Conservation (phyloP, 2,329 filamentous ascomycete genomes). For the Orbilia brochopaga region DNA sequence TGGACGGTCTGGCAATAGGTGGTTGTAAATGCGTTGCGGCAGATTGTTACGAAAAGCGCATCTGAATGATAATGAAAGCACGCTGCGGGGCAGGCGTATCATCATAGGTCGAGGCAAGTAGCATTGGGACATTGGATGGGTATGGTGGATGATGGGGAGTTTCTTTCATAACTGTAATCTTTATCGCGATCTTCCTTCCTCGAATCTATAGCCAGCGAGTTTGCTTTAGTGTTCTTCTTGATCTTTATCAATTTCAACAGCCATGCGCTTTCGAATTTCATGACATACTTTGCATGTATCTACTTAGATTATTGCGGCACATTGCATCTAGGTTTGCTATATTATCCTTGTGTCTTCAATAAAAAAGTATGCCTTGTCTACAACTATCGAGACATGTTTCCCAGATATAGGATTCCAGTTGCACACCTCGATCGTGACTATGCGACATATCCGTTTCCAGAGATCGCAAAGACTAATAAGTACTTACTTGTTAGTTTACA, state of each 20-base stretch:
- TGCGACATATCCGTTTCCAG: too few species aligned
- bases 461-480: too few species aligned
- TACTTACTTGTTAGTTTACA: neutral
- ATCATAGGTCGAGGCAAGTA: neutral
- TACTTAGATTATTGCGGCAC: slow-evolving; percentile 46
- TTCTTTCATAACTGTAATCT: slow-evolving; percentile 17
- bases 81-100: slow-evolving; percentile 42
- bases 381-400: too few species aligned
- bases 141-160: neutral
- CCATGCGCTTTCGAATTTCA: slow-evolving; percentile 12
- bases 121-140: neutral
- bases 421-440: too few species aligned
- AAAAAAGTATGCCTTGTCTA: too few species aligned
- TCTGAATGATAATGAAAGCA: slow-evolving; percentile 26
- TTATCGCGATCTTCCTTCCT: slow-evolving; percentile 9
- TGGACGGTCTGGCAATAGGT: neutral
- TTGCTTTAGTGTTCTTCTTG: slow-evolving; percentile 10
- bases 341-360: neutral
- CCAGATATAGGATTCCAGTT: too few species aligned
- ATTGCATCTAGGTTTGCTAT: neutral
- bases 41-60: neutral
- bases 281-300: slow-evolving; percentile 16
- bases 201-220: slow-evolving; percentile 10
- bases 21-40: neutral
- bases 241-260: slow-evolving; percentile 16